phyloP scores from a whole-genome alignment of 2,329 filamentous ascomycete genomes.

The Ophiosphaerella korrae region DNA sequence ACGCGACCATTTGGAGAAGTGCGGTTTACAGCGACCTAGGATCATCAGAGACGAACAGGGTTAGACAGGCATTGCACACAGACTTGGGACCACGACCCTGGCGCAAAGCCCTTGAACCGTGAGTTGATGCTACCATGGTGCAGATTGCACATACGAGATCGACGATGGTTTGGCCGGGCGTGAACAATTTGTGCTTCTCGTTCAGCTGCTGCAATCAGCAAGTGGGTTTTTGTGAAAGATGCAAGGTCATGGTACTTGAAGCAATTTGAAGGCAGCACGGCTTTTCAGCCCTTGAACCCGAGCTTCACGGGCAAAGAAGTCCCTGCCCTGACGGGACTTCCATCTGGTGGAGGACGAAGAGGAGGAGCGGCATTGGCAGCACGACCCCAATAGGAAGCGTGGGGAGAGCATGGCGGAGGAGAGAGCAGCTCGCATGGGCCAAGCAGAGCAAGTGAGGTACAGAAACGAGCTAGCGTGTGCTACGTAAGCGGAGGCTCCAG shows the following conservation, averaged over 20 bases:
- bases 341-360: conserved; percentile 73
- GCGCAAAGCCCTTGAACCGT: conserved; percentile 70
- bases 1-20: conserved; percentile 79
- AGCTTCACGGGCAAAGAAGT: conserved; percentile 75
- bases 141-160: conserved; percentile 67
- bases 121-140: conserved; percentile 11
- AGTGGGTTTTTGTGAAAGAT: not conserved
- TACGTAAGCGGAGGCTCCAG: too few relatives aligned
- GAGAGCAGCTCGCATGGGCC: not conserved
- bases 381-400: conserved; percentile 33
- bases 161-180: conserved; percentile 79
- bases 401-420: conserved; percentile 43
- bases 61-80: conserved; percentile 4
- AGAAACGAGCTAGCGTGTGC: conserved; percentile 5
- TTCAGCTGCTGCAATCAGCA: conserved; percentile 67
- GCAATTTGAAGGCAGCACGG: conserved; percentile 88
- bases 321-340: conserved; percentile 77
- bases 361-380: conserved; percentile 16
- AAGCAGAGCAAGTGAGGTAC: not conserved
- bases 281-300: conserved; percentile 82
- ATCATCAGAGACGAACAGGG: conserved; percentile 1
- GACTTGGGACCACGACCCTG: conserved; percentile 66
- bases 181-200: conserved; percentile 78
- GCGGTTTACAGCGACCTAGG: conserved; percentile 77
- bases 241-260: conserved; percentile 65